phyloP scores from a whole-genome alignment of 2,329 filamentous ascomycete species.

The Orbilia brochopaga region DNA sequence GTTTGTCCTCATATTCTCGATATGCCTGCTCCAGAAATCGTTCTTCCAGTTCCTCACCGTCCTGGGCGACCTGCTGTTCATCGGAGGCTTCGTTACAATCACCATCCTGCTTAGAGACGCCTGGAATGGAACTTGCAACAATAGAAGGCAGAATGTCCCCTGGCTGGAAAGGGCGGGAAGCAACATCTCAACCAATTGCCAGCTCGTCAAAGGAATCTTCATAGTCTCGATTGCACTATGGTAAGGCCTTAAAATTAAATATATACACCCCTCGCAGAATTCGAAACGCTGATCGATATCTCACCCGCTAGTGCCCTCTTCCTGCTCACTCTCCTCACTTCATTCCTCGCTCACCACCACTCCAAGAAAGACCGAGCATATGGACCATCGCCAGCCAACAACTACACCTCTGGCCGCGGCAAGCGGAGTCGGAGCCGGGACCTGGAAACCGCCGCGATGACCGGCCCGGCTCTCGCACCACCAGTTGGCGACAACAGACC shows the following conservation, averaged over 20 bases:
- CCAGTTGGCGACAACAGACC: slow-evolving; percentile 30
- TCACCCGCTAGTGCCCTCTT: slow-evolving; percentile 44
- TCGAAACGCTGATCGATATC: slow-evolving; percentile 18
- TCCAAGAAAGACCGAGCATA: slow-evolving; percentile 50
- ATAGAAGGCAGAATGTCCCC: slow-evolving; percentile 6
- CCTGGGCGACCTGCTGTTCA: slow-evolving; percentile 43
- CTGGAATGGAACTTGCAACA: slow-evolving; percentile 22
- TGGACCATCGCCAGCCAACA: slow-evolving; percentile 50
- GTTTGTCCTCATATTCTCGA: slow-evolving; percentile 48
- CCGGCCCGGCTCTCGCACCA: slow-evolving; percentile 30
- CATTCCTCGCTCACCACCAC: slow-evolving; percentile 39
- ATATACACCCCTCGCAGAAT: not conserved
- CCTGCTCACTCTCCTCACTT: slow-evolving; percentile 35
- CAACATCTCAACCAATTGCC: slow-evolving; percentile 25
- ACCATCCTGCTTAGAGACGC: slow-evolving; percentile 49
- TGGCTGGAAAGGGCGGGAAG: slow-evolving; percentile 35
- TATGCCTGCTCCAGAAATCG: slow-evolving; percentile 52
- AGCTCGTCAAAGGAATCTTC: slow-evolving; percentile 41
- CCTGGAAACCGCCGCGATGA: slow-evolving; percentile 28
- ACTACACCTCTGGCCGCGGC: slow-evolving; percentile 45
- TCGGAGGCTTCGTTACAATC: slow-evolving; percentile 51
- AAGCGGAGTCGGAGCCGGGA: slow-evolving; percentile 26
- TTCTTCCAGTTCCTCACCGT: slow-evolving; percentile 51
- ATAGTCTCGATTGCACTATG: slow-evolving; percentile 30
- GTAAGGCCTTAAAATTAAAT: slow-evolving; percentile 4